Evolutionary conservation across 2,329 filamentous ascomycete genomes (phyloP), one percentile per base, ranked within the genome.

Genomic region (Talaromyces sp.): DNA sequence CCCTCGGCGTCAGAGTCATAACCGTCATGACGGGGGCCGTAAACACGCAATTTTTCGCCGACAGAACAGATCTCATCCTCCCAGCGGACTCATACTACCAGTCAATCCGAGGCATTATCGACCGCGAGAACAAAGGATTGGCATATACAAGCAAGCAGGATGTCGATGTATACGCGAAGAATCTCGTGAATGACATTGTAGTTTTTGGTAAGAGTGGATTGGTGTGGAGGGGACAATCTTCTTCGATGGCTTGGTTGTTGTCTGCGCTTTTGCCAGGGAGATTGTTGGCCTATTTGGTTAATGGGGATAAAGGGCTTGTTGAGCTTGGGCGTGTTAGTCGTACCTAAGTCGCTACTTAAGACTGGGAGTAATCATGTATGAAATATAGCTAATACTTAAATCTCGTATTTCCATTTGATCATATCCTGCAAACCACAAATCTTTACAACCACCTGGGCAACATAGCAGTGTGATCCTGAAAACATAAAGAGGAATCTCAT

Each of bases 1-100:
- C 50, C 0, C 50, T 53, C 35, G 50, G 35, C 28, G 50, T 53
- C 5, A n/a, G 35, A n/a, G 50, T 53, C 50, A 37, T 53, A 40
- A 53, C 50, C n/a, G 33, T 22, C 33, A 53, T 53, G 33, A 33
- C 21, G 19, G 50, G 50, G 21, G 50, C 19, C n/a, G 50, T 53
- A 17, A 37, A 53, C 33, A 53, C 36, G 15, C 19, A 39, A 39
- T 53, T 53, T 19, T 53, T 53, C 33, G 19, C 50, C 22, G 36
- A 53, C 22, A 40, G 33, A 6, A n/a, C 33, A 19, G 33, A 37
- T 40, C 50, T 53, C 33, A 37, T 8, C 8, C 19, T 53, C 2
- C 50, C 50, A 2, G 17, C 13, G 5, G n/a, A n/a, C 13, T 53
- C 50, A 17, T 48, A 21, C 4, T 48, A 48, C 17, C 10, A 35